Base-by-base conservation (phyloP, 2,329 filamentous ascomycete species). In the Hymenoscyphus fructigenus region DNA sequence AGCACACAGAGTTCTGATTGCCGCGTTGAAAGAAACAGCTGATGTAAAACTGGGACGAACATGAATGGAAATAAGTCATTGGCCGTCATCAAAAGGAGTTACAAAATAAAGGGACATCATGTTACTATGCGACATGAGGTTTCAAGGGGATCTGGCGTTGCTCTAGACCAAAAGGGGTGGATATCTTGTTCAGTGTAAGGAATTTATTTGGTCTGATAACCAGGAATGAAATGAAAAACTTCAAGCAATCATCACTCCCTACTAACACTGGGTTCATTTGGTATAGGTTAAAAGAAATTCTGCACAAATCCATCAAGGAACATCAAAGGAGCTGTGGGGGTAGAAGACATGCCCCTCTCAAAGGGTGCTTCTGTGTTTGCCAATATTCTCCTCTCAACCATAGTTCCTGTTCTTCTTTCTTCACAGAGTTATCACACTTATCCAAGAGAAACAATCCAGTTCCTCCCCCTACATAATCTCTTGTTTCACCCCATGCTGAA, bases 11-110 rank as follows among this genome's bases (percentile, higher is more conserved):
- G 87, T 90, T 50, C 78, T 90, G 59, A 82, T 82, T 60, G 85
- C 87, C 63, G 86, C 87, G 61, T 79, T 89, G 17, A 83, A 82
- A 63, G 88, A 90, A 70, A 82, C 83, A 56, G 79, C 80, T 10
- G 78, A 82, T 70, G 75, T 74, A 59, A 75, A 74, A 63, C 57
- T 74, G 59, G 67, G 67, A 36, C 65, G 69, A 65, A 66, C 61
- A 70, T 69, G 62, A 69, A 44, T 34, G 53, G 36, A 50, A 15
- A 41, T 10, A 10, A 15, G 7, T 20, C 34, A 26, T 28, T 28
- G 44, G 20, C 47, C 10, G 14, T 10, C 20, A 26, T 53, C 20
- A 28, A 44, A n/a, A 62, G 60, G 60, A 53, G 50, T 62, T 62
- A 47, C 7, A 34, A 47, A 60, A 36, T 32, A 50, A 50, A 38